Evolutionary conservation across 2,329 filamentous ascomycete species (phyloP).

Genomic region (Sphaerostilbella broomeana): DNA sequence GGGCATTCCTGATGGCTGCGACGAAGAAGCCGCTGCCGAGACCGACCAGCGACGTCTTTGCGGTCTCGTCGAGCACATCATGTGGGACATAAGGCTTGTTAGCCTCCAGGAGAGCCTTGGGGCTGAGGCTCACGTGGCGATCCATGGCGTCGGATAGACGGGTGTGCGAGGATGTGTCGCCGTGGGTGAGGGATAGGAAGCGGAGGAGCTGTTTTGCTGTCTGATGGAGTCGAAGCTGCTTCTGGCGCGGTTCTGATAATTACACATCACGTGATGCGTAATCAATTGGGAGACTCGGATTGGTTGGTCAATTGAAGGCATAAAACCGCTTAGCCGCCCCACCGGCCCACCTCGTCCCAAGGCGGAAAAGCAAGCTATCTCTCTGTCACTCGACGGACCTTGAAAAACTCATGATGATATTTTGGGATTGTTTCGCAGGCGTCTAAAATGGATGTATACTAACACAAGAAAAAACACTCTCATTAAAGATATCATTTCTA

Average conservation of each 20-base stretch:
- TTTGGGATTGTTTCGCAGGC: no score
- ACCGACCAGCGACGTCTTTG: slow-evolving; percentile 59
- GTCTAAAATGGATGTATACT: no score
- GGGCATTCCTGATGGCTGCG: slow-evolving; percentile 78
- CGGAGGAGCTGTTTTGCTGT: slow-evolving; percentile 22
- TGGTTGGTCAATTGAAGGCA: slow-evolving; percentile 19
- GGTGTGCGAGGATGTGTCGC: slow-evolving; percentile 12
- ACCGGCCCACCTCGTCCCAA: slow-evolving; percentile 6
- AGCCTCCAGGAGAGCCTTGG: no score
- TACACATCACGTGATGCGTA: slow-evolving; percentile 29
- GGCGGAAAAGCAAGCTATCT: slow-evolving; percentile 9
- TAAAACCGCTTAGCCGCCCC: slow-evolving; percentile 1
- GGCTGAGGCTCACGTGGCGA: slow-evolving; percentile 23
- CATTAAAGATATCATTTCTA: no score
- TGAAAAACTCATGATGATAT: no score
- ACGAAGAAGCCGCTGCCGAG: slow-evolving; percentile 63
- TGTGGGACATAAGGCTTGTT: slow-evolving; percentile 55
- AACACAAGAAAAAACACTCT: no score
- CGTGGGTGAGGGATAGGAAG: slow-evolving; percentile 11
- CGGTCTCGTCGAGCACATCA: slow-evolving; percentile 64
- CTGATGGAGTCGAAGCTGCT: slow-evolving; percentile 5
- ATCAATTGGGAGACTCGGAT: slow-evolving; percentile 29
- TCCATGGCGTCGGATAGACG: slow-evolving; percentile 26
- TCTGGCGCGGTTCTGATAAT: slow-evolving; percentile 7
- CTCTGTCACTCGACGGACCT: no score